A percentile compares a stretch with the other conserved stretches of the same genome.
Conservation (phyloP, 257 asterid species). For the Gardenia jasminoides region DNA sequence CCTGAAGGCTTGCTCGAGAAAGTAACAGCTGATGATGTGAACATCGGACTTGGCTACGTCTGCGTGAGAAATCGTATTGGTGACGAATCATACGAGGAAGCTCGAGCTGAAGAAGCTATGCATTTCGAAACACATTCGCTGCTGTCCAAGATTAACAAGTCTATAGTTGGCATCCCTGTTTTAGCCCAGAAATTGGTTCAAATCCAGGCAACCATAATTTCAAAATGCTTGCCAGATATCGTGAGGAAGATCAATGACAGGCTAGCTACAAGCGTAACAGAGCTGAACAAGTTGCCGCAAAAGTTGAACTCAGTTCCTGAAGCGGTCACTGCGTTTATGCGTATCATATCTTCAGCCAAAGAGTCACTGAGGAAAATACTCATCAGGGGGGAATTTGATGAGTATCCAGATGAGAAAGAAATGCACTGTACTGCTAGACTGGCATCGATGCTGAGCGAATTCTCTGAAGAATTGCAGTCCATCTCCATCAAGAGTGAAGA, state of each 20-base stretch:
- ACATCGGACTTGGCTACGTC: conserved; percentile 18
- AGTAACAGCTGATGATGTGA: conserved; percentile 10
- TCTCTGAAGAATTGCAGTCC: neutral
- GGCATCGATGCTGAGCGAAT: neutral
- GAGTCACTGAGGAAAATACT: conserved; percentile 15
- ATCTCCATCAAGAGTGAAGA: neutral
- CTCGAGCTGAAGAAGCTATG: conserved; percentile 7
- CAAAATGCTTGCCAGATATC: conserved; percentile 14
- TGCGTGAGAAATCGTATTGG: conserved; percentile 23
- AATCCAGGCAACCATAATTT: conserved; percentile 13
- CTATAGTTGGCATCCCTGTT: conserved; percentile 17
- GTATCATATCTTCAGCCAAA: conserved; percentile 3
- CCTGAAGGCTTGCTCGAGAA: conserved; percentile 23
- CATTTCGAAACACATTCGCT: conserved; percentile 3
- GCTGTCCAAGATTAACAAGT: conserved; percentile 4
- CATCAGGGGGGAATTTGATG: conserved; percentile 17
- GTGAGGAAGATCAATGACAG: conserved; percentile 5
- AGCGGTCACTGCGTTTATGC: conserved; percentile 12
- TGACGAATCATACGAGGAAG: conserved; percentile 13
- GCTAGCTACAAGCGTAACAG: neutral
- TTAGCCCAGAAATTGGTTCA: conserved; percentile 19
- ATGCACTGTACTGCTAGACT: conserved; percentile 15
- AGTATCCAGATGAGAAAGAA: conserved; percentile 9
- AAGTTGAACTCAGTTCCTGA: neutral
- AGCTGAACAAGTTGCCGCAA: conserved; percentile 9